Evolutionary conservation across 2,329 filamentous ascomycete genomes (phyloP).

Genomic region (Tolypocladium ophioglossoides): DNA sequence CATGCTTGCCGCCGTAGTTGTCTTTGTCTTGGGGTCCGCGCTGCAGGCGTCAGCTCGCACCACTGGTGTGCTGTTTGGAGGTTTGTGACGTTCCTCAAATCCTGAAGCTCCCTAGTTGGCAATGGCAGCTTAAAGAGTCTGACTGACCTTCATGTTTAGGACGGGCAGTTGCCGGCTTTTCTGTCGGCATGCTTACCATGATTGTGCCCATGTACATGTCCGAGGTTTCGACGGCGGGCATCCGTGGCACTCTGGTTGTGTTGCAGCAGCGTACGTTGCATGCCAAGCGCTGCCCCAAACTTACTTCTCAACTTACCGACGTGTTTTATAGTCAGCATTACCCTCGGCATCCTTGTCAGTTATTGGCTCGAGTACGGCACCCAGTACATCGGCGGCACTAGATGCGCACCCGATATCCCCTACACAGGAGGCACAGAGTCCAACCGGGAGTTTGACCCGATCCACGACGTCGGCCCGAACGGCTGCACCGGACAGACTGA

Average conservation of each 20-base stretch:
- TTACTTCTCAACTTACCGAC: not conserved
- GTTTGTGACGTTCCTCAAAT: slow-evolving; percentile 3
- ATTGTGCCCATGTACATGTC: slow-evolving; percentile 34
- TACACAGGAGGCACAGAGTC: slow-evolving; percentile 31
- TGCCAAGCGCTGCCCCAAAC: not conserved
- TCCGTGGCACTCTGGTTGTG: slow-evolving; percentile 36
- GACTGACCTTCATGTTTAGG: not conserved
- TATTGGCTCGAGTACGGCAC: slow-evolving; percentile 33
- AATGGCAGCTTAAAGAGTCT: too few relatives aligned
- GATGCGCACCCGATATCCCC: slow-evolving; percentile 34
- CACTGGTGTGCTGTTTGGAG: slow-evolving; percentile 28
- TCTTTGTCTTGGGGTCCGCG: slow-evolving; percentile 30
- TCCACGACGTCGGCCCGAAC: slow-evolving; percentile 25
- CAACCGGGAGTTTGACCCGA: slow-evolving; percentile 29
- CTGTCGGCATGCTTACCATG: slow-evolving; percentile 29
- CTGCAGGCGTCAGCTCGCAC: slow-evolving; percentile 31
- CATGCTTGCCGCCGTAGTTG: slow-evolving; percentile 22
- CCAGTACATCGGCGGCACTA: slow-evolving; percentile 29
- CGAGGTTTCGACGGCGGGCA: slow-evolving; percentile 36
- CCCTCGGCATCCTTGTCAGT: slow-evolving; percentile 29
- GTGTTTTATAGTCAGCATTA: slow-evolving; percentile 19
- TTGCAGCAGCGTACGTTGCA: slow-evolving; percentile 21
- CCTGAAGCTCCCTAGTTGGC: not conserved
- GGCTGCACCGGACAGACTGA: slow-evolving; percentile 33
- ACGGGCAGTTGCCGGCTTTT: slow-evolving; percentile 31